These are phyloP conservation scores for Acanthamoeba lenticulata DNA, from an alignment of 208 protist genomes.

Conservation along the genomic window DNA sequence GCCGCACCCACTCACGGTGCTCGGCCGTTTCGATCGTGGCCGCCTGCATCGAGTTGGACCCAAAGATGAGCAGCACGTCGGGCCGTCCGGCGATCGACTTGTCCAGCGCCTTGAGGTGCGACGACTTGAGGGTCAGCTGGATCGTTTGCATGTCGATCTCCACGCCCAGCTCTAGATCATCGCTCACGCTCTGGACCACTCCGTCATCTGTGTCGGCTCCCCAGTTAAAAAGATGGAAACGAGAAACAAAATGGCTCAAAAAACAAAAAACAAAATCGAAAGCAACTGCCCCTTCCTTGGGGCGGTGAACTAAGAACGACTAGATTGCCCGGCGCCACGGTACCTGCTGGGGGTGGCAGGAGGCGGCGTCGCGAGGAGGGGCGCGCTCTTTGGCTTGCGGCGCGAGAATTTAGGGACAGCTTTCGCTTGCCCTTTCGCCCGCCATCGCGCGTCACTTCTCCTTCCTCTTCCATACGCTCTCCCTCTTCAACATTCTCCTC, in stretches of 20 bases:
- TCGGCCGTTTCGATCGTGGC: conserved; percentile 75
- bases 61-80: conserved; percentile 67
- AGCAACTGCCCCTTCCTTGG: background rate
- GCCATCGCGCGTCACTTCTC: background rate
- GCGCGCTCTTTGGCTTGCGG: background rate
- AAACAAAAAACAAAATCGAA: background rate
- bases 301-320: too few species aligned
- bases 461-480: background rate
- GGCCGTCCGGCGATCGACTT: conserved; percentile 32
- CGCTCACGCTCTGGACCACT: conserved; percentile 6
- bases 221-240: conserved; percentile 46
- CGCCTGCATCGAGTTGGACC: conserved; percentile 80
- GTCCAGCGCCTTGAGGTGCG: conserved; percentile 78
- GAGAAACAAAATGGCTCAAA: background rate
- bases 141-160: conserved; percentile 67
- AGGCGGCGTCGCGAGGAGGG: background rate
- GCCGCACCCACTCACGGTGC: conserved; percentile 77
- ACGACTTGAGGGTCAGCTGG: conserved; percentile 65
- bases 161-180: conserved; percentile 57
- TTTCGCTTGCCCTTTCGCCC: background rate
- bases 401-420: conserved; percentile 22
- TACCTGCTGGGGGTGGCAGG: background rate
- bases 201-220: background rate
- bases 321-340: too few species aligned
- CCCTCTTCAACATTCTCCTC: background rate